These are phyloP conservation scores for Globisporangium abappressorium DNA, from an alignment of 352 stramenopile species.

Conservation along the genomic window DNA sequence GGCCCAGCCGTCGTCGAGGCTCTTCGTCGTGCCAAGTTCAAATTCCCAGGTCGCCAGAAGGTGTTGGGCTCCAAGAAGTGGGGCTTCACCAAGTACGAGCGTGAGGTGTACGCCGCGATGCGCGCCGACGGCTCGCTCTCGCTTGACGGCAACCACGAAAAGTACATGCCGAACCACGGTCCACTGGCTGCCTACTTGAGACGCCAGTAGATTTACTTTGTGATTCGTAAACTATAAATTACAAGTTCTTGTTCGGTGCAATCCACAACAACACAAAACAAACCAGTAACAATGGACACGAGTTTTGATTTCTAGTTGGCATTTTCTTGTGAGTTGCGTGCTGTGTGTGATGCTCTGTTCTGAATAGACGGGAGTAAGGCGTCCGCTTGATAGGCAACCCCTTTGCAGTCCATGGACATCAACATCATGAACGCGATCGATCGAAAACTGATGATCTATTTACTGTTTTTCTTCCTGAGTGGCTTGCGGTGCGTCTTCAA, in stretches of 20 bases:
- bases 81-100: slow-evolving; percentile 99
- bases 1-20: slow-evolving; percentile 94
- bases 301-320: slow-evolving; percentile 8
- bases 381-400: too few species aligned
- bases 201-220: slow-evolving; percentile 10
- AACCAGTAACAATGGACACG: neutral
- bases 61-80: slow-evolving; percentile 99
- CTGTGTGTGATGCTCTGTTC: neutral
- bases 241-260: slow-evolving; percentile 17
- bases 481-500: slow-evolving; percentile 29
- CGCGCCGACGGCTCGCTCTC: slow-evolving; percentile 92
- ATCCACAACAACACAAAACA: slow-evolving; percentile 10
- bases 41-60: slow-evolving; percentile 99
- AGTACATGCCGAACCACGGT: slow-evolving; percentile 93
- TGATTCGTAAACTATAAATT: slow-evolving; percentile 17
- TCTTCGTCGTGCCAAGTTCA: slow-evolving; percentile 99
- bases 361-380: too few species aligned
- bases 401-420: too few species aligned
- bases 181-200: slow-evolving; percentile 50
- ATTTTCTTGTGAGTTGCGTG: neutral
- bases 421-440: neutral
- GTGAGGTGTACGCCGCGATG: slow-evolving; percentile 97
- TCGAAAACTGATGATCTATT: slow-evolving; percentile 3
- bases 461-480: slow-evolving; percentile 4
- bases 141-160: slow-evolving; percentile 97